Evolutionary conservation across 768 basidiomycete genomes (phyloP).

Genomic region (Lentinula edodes): DNA sequence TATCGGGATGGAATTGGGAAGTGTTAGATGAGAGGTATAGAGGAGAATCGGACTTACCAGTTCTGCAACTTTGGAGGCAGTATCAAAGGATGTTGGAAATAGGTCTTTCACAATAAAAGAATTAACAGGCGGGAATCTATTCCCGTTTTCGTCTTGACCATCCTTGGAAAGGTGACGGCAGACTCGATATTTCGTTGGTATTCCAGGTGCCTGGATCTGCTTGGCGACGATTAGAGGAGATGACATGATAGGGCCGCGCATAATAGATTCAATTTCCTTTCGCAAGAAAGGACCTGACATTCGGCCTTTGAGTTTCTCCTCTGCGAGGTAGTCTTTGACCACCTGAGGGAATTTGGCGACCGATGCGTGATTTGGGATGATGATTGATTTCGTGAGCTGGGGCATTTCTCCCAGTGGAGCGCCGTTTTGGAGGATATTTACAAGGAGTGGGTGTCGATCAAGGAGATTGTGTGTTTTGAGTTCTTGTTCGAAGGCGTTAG

Average conservation of each 20-base stretch:
- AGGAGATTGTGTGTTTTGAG: constrained; percentile 18
- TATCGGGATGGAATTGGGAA: too few species aligned
- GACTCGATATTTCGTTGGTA: too few species aligned
- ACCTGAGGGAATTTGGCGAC: neutral
- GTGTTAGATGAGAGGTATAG: too few species aligned
- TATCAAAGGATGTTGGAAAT: too few species aligned
- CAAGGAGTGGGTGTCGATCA: constrained; percentile 21
- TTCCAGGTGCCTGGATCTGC: too few species aligned
- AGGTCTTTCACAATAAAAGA: too few species aligned
- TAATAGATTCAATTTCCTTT: neutral
- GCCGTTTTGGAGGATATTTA: constrained; percentile 21
- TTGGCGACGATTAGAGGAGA: too few species aligned
- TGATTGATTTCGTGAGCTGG: neutral
- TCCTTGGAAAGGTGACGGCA: too few species aligned
- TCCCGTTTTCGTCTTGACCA: too few species aligned
- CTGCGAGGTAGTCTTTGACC: neutral
- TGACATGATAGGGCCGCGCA: constrained; percentile 5
- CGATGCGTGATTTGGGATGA: constrained; percentile 12
- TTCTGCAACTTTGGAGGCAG: too few species aligned
- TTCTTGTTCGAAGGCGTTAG: constrained; percentile 18
- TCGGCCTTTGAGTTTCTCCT: neutral
- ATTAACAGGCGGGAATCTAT: too few species aligned
- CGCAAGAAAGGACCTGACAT: neutral
- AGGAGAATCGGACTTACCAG: too few species aligned
- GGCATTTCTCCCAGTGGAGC: constrained; percentile 30